Evolutionary conservation across 768 basidiomycete genomes (phyloP), one percentile per base, ranked within the genome.

Genomic region (Naganishia kalamii): DNA sequence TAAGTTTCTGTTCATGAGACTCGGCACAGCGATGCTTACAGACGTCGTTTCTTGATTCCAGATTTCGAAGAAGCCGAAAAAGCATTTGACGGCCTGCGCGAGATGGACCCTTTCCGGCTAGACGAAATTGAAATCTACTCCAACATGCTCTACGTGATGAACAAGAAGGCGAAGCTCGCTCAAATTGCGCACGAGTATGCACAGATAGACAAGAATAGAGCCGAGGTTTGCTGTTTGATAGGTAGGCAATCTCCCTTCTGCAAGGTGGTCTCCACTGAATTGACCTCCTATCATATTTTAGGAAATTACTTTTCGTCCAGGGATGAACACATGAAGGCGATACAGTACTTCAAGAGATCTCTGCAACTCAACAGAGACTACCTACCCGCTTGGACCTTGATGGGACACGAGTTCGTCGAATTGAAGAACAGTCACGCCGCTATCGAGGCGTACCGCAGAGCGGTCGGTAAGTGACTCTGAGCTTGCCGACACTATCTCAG

Each of bases 391-490:
- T 99, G 96, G 96, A 98, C 94, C 4, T 80, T 99, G 68, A 92
- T 99, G 91, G 96, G 96, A 0, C 96, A 99, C 73, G 96, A 98
- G 79, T 97, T 89, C 72, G 89, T 99, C 47, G 96, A 99, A 80
- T 87, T 96, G 87, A 98, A 98, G 80, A 98, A 99, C 77, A 92
- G 92, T 4, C 93, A 98, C 81, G 96, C 96, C 1, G 94, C 96
- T 17, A 96, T 98, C 62, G 96, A 98, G 79, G 90, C 92, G 11
- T 99, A 98, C 78, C 85, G 96, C 62, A 85, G 92, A 74, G 96
- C 96, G 60, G 86, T 98, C 66, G 92, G 93, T 92, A 78, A 63
- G 87, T 79, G 3, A 12, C 29, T 7, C 6, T 41, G 47, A 27
- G n/a, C n/a, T n/a, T n/a, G n/a, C n/a, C n/a, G n/a, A n/a, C n/a